Conservation (phyloP, 352 stramenopile genomes). For the Globisporangium polare region DNA sequence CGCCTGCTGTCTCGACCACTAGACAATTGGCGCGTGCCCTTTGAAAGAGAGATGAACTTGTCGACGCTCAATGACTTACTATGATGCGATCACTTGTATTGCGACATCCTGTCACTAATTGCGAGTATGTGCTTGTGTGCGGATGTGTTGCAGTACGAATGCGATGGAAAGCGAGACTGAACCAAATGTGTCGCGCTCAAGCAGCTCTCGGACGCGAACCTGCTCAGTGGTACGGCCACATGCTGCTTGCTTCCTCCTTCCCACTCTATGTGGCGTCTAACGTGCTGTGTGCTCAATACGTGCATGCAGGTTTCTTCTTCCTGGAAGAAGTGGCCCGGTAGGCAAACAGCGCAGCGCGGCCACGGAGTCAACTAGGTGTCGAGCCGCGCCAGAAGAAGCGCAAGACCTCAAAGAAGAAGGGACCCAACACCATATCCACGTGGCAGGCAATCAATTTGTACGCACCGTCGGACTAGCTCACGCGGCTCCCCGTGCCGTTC, state of each 20-base stretch:
- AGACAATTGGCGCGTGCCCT: constrained; percentile 44
- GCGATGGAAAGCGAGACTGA: constrained; percentile 77
- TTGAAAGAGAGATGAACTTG: neutral
- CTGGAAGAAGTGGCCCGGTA: constrained; percentile 66
- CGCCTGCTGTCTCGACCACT: constrained; percentile 72
- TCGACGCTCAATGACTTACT: neutral
- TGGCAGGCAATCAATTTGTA: constrained; percentile 43
- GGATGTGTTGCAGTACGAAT: constrained; percentile 44
- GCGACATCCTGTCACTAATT: neutral
- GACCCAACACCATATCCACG: neutral
- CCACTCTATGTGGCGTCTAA: neutral
- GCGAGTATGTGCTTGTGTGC: neutral
- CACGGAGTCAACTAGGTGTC: constrained; percentile 38
- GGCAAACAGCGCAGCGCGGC: constrained; percentile 38
- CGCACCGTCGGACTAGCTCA: constrained; percentile 59
- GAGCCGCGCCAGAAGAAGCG: constrained; percentile 31
- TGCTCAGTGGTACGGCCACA: constrained; percentile 81
- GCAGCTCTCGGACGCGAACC: constrained; percentile 68
- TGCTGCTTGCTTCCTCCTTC: no score
- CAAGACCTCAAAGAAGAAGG: constrained; percentile 13
- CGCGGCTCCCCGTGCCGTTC: constrained; percentile 60
- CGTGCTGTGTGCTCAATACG: neutral
- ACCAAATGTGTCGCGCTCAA: constrained; percentile 77
- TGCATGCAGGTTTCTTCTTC: constrained; percentile 63
- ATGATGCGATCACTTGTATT: neutral